Conservation (phyloP, 495 filamentous ascomycete genomes). For the Aspergillus sclerotioniger region DNA sequence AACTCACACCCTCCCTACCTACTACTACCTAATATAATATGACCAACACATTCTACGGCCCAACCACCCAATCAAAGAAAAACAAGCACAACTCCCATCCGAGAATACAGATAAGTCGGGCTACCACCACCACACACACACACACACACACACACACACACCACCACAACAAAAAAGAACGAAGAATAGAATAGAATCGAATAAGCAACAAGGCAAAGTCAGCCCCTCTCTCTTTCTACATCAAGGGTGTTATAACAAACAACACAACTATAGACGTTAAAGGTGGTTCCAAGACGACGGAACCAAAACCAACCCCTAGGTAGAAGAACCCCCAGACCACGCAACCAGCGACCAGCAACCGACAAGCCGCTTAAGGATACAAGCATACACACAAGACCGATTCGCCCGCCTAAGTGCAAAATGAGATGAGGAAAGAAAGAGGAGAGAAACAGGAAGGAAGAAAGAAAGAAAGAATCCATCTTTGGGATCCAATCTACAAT, state of each 20-base stretch:
- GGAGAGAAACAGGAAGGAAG: conserved; percentile 11
- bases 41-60: too few species aligned
- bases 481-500: conserved; percentile 3
- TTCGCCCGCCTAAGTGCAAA: conserved; percentile 10
- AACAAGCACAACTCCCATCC: too few species aligned
- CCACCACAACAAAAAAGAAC: too few species aligned
- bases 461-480: background rate
- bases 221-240: too few species aligned
- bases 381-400: conserved; percentile 10
- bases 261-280: background rate
- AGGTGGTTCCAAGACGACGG: background rate
- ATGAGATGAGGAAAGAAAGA: conserved; percentile 18
- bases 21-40: too few species aligned
- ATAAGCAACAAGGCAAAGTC: too few species aligned
- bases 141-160: background rate
- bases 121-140: background rate
- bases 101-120: too few species aligned
- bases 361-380: background rate
- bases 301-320: background rate
- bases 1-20: too few species aligned
- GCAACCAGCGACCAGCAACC: too few species aligned
- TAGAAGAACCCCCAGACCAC: background rate
- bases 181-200: too few species aligned
- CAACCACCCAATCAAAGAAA: too few species aligned
- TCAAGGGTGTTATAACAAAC: too few species aligned